Evolutionary conservation across 306 rosid species (phyloP), one percentile per base, ranked within the genome.

Genomic region (Parietaria judaica): DNA sequence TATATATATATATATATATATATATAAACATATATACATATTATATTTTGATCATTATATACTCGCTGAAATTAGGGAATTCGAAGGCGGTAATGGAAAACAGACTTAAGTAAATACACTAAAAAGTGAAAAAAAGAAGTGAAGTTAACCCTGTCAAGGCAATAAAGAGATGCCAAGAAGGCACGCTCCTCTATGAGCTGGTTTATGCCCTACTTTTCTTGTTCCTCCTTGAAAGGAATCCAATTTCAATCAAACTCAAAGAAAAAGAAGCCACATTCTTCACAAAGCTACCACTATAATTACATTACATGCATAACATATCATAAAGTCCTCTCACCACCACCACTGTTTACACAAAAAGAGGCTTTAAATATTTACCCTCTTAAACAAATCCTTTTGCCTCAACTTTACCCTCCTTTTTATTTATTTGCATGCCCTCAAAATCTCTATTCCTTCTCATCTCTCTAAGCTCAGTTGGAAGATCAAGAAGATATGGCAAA

Each of bases 161-260:
- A 43, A 23, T 17, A 43, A 64, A 23, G n/a, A 70, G 66, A 78
- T 68, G 65, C 68, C 67, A 5, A 16, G 6, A 23, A 23, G 39
- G 73, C 79, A 80, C 84, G 77, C 66, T 74, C 54, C 55, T 59
- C 67, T 8, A 55, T 74, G 83, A 81, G 85, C 86, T 85, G 86
- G 74, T 72, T 81, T 74, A 72, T 78, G 61, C 87, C 71, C 78
- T 72, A 64, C 89, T 80, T 85, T 87, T 63, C 76, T 69, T 67
- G 58, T 51, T 73, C 86, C 74, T 62, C 84, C 43, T 75, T 66
- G 76, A 70, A 78, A 84, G 79, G 90, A 86, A 84, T 92, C 92
- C 74, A 72, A 58, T 62, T 77, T 34, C 14, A 5, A 41, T 41
- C 45, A 49, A 49, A 60, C 36, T 48, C 52, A 82, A 54, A 75